Conservation (phyloP, 176 grass and related monocot genomes). For the Metroxylon sagu region DNA sequence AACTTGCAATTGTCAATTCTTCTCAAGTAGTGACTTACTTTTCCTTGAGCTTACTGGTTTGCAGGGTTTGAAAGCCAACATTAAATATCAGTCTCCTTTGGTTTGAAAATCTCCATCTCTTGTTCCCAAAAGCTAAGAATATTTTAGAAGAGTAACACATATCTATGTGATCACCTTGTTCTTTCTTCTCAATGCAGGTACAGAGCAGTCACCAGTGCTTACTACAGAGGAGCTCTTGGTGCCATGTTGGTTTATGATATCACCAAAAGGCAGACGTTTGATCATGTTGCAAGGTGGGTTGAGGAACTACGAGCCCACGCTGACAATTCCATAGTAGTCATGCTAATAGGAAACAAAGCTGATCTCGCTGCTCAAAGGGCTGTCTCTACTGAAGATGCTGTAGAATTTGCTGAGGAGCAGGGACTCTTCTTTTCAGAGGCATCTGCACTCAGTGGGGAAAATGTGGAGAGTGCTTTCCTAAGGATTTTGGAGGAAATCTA, state of each 20-base stretch:
- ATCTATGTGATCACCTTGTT: too few relatives aligned
- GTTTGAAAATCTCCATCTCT: too few relatives aligned
- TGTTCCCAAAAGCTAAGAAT: too few relatives aligned
- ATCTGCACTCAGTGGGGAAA: conserved; percentile 69
- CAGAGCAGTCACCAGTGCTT: conserved; percentile 78
- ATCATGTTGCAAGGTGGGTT: conserved; percentile 53
- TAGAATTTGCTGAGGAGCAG: conserved; percentile 68
- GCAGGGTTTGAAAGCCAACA: too few relatives aligned
- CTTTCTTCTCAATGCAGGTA: conserved; percentile 28
- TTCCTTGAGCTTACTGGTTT: too few relatives aligned
- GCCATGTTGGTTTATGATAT: conserved; percentile 94
- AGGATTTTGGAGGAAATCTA: conserved; percentile 50
- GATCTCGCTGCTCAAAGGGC: conserved; percentile 39
- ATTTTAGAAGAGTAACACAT: too few relatives aligned
- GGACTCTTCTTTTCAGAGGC: conserved; percentile 88
- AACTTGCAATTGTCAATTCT: too few relatives aligned
- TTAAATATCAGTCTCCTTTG: too few relatives aligned
- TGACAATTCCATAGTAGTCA: conserved; percentile 67
- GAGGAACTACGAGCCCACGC: conserved; percentile 64
- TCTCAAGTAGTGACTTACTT: too few relatives aligned
- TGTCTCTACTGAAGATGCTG: conserved; percentile 37
- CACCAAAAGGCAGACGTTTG: conserved; percentile 39
- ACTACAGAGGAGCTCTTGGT: conserved; percentile 73
- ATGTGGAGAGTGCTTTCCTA: conserved; percentile 65
- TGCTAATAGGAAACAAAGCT: conserved; percentile 85